Evolutionary conservation across 2,329 filamentous ascomycete genomes (phyloP), one percentile per base, ranked within the genome.

Genomic region (Mycosphaerella arachidis): DNA sequence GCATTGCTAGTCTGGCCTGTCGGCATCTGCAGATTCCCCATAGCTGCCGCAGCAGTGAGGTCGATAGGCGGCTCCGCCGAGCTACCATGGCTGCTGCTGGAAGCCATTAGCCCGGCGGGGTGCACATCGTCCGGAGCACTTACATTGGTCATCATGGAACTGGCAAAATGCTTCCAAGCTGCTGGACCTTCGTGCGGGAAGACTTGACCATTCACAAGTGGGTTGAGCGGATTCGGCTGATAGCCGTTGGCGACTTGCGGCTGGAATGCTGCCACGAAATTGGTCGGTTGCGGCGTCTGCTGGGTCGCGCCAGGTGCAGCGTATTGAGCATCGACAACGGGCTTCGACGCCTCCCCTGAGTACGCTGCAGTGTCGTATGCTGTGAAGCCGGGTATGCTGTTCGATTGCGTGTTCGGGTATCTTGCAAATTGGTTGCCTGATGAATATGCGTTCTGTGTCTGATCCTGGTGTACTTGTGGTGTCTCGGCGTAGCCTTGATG

Each of bases 141-240:
- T 8, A 65, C 59, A 53, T 60, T 63, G 13, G 50, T 62, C 56
- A 67, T 67, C 65, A 72, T 69, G 29, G 66, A 61, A 51, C 70
- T 67, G 8, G 71, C 63, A 56, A 72, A 74, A 29, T 69, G 65
- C 20, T 69, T 66, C 72, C 72, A 74, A 1, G 71, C 70, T 8
- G 68, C 64, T 0, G 70, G 69, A 8, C 69, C 69, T 1, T 63
- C 57, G 37, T 64, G 62, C 8, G 61, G 61, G 24, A 54, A 53
- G n/a, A 55, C 51, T n/a, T 63, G 61, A 29, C 61, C 59, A 35
- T 60, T 60, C 50, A 61, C 50, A 9, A 30, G 50, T 27, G 57
- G 53, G 4, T 56, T 48, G 10, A 30, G 50, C 18, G 57, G 53
- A 6, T 55, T 48, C 1, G 57, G 60, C 13, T 58, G 56, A 33